A percentile compares a stretch with the other conserved stretches of the same genome.
phyloP scores from a whole-genome alignment of 306 rosid genomes.

The Quercus variabilis region DNA sequence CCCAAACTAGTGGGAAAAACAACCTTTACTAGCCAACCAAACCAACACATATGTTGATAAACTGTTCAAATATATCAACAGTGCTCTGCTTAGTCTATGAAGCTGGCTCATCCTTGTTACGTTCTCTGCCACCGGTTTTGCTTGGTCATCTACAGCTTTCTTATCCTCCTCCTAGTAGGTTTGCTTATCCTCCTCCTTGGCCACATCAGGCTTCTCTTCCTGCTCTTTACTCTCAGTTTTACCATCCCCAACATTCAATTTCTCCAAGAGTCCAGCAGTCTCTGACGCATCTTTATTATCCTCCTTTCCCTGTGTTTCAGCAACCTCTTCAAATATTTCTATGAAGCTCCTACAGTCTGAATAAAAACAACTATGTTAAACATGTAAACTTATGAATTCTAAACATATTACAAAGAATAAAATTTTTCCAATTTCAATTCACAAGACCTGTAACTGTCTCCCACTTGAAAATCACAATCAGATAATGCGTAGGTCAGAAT shows the following conservation, averaged over 20 bases:
- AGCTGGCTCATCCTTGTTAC: not conserved
- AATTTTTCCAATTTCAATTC: not conserved
- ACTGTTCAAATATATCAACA: not conserved
- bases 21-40: not conserved
- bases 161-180: not conserved
- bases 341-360: conserved; percentile 11
- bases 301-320: conserved; percentile 13
- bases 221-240: not conserved
- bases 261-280: not conserved
- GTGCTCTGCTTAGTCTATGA: not conserved
- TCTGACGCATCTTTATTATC: not conserved
- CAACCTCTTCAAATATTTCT: conserved; percentile 1
- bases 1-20: not conserved
- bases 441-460: not conserved
- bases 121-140: not conserved
- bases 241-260: not conserved
- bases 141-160: not conserved
- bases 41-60: not conserved
- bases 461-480: too few species aligned
- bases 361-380: not conserved
- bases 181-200: not conserved
- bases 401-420: not conserved
- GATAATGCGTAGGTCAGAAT: too few species aligned
- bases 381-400: not conserved
- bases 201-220: not conserved